Evolutionary conservation across 2,329 filamentous ascomycete species (phyloP).

Genomic region (Arachnomyces sp.): DNA sequence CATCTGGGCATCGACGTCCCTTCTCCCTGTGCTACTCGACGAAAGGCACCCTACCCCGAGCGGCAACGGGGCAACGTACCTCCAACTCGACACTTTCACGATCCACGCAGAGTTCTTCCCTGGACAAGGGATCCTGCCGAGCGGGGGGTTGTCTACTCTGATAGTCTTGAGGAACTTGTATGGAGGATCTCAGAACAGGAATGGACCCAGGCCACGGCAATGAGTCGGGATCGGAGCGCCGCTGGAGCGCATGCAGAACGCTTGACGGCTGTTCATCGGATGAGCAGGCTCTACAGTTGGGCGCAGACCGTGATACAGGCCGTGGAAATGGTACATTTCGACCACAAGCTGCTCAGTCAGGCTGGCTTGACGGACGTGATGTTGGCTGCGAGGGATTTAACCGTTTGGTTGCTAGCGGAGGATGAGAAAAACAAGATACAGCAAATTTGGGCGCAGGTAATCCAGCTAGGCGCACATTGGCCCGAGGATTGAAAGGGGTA

Average conservation of each 20-base stretch:
- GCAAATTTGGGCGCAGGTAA: slow-evolving; percentile 1
- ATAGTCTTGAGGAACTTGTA: background rate
- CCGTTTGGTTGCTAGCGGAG: background rate
- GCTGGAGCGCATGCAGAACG: no score
- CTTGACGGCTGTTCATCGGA: no score
- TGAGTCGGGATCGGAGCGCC: no score
- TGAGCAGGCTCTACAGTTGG: no score
- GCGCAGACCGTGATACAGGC: background rate
- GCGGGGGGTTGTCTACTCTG: background rate
- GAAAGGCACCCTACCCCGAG: background rate
- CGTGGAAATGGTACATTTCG: background rate
- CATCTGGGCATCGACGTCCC: background rate
- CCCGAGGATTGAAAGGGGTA: no score
- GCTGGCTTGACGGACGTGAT: background rate
- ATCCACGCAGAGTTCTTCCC: background rate
- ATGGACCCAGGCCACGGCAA: no score
- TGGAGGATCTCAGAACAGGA: no score
- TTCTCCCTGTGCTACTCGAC: background rate
- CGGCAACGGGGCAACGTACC: background rate
- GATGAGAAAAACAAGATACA: slow-evolving; percentile 1
- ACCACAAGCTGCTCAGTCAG: background rate
- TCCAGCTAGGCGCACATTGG: background rate
- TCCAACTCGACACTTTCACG: background rate
- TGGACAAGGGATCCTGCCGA: background rate
- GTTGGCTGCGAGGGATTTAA: background rate